These are phyloP conservation scores for Flueggea neowawraea DNA, from an alignment of 441 rosid species.

Conservation along the genomic window DNA sequence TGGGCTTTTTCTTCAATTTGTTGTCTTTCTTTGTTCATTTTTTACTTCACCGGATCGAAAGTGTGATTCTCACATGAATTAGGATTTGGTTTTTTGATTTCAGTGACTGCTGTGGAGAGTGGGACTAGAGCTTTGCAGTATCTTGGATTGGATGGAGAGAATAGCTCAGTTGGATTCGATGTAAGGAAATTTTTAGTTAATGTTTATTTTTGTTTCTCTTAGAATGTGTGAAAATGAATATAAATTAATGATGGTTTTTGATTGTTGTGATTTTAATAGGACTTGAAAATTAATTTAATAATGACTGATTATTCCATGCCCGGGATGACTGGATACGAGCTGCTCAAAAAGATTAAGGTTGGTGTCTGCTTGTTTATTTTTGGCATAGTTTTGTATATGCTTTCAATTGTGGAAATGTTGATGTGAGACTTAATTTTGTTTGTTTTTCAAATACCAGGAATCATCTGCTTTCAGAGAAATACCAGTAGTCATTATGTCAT, in stretches of 20 bases:
- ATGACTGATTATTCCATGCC: constrained; percentile 99
- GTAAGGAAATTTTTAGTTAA: constrained; percentile 29
- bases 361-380: neutral
- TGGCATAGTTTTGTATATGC: neutral
- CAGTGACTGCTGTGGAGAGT: constrained; percentile 92
- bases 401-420: too few species aligned
- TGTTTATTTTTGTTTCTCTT: neutral
- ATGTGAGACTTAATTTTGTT: neutral
- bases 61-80: neutral
- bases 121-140: constrained; percentile 85
- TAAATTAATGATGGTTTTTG: neutral
- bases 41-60: neutral
- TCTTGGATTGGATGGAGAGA: constrained; percentile 90
- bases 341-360: constrained; percentile 91
- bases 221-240: neutral
- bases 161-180: constrained; percentile 46
- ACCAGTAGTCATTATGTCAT: constrained; percentile 96
- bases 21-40: too few species aligned
- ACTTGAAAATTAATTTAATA: constrained; percentile 82
- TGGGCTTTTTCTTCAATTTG: neutral
- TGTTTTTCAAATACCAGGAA: constrained; percentile 34
- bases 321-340: constrained; percentile 91
- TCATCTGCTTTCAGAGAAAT: constrained; percentile 73
- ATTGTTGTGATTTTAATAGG: constrained; percentile 30
- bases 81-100: constrained; percentile 7